Conservation (phyloP, 148 eudicot genomes). For the Talinum fruticosum region DNA sequence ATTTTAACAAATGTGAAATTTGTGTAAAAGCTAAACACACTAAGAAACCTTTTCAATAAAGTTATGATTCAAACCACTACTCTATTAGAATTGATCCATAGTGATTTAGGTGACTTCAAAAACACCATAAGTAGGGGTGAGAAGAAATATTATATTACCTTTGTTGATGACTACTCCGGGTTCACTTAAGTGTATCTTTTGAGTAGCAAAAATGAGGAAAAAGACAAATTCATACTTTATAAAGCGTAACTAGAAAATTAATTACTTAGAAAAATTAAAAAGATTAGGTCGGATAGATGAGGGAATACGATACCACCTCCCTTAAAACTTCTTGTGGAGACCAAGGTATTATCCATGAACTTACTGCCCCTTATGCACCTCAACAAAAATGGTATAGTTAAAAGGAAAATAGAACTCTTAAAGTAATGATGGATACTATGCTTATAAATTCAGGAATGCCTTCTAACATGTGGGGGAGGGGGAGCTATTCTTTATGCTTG, state of each 20-base stretch:
- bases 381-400: background rate
- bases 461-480: background rate
- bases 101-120: background rate
- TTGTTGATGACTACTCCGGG: slow-evolving; percentile 9
- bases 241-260: background rate
- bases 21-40: too few species aligned
- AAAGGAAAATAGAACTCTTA: background rate
- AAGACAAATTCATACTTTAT: background rate
- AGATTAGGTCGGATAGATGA: background rate
- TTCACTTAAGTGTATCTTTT: background rate
- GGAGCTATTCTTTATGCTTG: too few species aligned
- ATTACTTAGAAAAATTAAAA: background rate
- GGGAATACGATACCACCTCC: background rate
- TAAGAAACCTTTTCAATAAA: background rate
- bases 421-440: background rate
- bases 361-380: background rate
- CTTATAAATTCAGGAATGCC: background rate
- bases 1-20: too few species aligned
- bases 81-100: background rate
- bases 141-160: slow-evolving; percentile 1
- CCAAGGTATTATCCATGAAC: background rate
- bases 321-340: too few species aligned
- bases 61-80: background rate
- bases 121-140: background rate
- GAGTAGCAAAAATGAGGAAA: background rate